Evolutionary conservation across 2,329 filamentous ascomycete species (phyloP).

Genomic region (Mollisiaceae sp.): DNA sequence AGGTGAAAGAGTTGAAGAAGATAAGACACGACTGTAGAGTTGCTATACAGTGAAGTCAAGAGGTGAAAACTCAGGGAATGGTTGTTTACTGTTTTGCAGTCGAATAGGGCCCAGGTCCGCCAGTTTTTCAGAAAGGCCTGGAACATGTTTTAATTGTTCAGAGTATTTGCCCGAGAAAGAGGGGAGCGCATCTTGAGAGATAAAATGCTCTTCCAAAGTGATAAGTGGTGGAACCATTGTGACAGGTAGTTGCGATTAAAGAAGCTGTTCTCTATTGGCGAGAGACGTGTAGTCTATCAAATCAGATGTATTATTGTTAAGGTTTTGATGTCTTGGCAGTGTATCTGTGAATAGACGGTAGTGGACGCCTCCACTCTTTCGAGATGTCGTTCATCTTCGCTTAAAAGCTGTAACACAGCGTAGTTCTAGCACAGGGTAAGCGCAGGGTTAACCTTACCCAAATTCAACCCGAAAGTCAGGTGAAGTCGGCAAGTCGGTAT

Average conservation of each 20-base stretch:
- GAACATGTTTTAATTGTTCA: constrained; percentile 20
- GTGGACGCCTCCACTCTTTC: neutral
- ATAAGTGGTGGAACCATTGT: constrained; percentile 39
- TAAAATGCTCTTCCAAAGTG: constrained; percentile 47
- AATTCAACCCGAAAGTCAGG: neutral
- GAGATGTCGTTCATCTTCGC: neutral
- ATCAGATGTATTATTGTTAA: neutral
- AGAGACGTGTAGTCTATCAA: neutral
- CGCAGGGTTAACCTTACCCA: neutral
- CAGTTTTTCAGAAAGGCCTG: constrained; percentile 12
- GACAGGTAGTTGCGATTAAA: neutral
- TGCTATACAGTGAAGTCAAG: too few species aligned
- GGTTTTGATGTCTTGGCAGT: neutral
- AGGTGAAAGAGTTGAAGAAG: too few species aligned
- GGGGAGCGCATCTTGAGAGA: constrained; percentile 17
- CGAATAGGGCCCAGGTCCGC: constrained; percentile 27
- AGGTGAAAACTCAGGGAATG: too few species aligned
- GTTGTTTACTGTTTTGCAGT: constrained; percentile 23
- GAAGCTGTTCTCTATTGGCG: too few species aligned
- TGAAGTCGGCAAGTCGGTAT: constrained; percentile 1
- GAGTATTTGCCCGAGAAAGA: constrained; percentile 37
- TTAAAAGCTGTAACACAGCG: neutral
- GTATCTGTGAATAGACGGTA: neutral
- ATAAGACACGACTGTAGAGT: too few species aligned
- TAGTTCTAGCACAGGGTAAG: neutral